Evolutionary conservation across 805 yeast species (phyloP), one percentile per base, ranked within the genome.

Genomic region (Saccharomycodes ludwigii): DNA sequence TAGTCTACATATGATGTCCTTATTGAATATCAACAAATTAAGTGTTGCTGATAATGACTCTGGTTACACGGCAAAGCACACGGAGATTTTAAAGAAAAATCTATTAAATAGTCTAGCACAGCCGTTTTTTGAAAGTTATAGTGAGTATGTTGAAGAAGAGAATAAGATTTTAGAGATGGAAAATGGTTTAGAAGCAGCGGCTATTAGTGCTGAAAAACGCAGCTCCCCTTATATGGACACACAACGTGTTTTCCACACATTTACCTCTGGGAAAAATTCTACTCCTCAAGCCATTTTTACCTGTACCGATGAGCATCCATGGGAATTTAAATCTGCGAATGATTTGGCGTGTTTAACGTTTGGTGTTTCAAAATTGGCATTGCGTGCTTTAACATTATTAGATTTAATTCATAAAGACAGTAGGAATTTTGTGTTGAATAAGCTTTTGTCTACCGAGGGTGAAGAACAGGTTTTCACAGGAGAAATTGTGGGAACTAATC

Each of bases 331-430:
- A 45, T 86, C 93, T 5, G 84, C 93, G 11, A 86, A 88, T 50
- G 96, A 86, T 54, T 61, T 85, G 41, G 94, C 95, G 0, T 81
- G 94, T 47, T 62, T 84, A 37, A 73, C 82, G 60, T 81, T 86
- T 56, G 95, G 95, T 12, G 72, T 81, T 3, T 73, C 83, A 28
- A 71, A 74, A 46, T 64, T 61, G 22, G 74, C 75, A 18, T 60
- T 84, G 21, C 66, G 68, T 22, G 64, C 76, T 12, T 53, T 77
- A 31, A 71, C 83, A 1, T 61, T 86, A 21, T 62, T 83, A 59
- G 94, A 81, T 52, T 64, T 84, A 41, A 73, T 80, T 21, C 82
- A 85, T 9, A 76, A 82, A 0, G 81, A 82, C 45, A 76, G 82
- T 28, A 64, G 85, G 44, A 68, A 68, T 42, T 73, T 80, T 43